Evolutionary conservation across 352 stramenopile species (phyloP).

Genomic region (Globisporangium sylvaticum): DNA sequence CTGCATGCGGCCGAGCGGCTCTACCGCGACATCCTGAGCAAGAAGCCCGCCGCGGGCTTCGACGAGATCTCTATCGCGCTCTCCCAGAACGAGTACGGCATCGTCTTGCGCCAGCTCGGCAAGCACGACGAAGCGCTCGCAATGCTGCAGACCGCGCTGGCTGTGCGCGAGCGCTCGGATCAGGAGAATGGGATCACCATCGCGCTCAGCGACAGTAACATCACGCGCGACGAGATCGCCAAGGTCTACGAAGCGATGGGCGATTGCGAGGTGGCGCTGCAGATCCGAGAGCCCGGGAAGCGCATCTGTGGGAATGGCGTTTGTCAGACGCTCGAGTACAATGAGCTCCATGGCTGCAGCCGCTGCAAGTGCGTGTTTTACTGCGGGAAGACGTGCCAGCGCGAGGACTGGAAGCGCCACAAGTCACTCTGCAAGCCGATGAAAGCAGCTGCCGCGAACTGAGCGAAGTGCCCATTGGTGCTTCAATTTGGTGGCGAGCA

Average conservation of each 20-base stretch:
- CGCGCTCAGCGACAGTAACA: conserved; percentile 51
- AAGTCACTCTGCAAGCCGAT: conserved; percentile 35
- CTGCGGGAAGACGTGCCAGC: conserved; percentile 59
- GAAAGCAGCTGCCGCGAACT: conserved; percentile 1
- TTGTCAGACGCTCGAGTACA: conserved; percentile 52
- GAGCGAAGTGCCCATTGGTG: background rate
- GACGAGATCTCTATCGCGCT: conserved; percentile 54
- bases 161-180: conserved; percentile 40
- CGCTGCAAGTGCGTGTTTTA: conserved; percentile 73
- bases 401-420: conserved; percentile 69
- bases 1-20: conserved; percentile 37
- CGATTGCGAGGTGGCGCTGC: conserved; percentile 40
- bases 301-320: conserved; percentile 51
- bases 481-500: too few relatives aligned
- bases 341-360: conserved; percentile 42
- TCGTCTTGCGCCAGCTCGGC: conserved; percentile 42
- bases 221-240: conserved; percentile 66
- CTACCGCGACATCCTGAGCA: conserved; percentile 38
- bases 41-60: conserved; percentile 50
- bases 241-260: conserved; percentile 67
- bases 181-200: conserved; percentile 25
- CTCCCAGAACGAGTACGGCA: conserved; percentile 52
- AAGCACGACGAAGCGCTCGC: conserved; percentile 45
- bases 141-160: conserved; percentile 39
- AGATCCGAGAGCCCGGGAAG: conserved; percentile 33